Percentiles rank a stretch among this genome's conserved stretches.
Evolutionary conservation across 768 basidiomycete species (phyloP).

Genomic region (Gyrodon lividus): DNA sequence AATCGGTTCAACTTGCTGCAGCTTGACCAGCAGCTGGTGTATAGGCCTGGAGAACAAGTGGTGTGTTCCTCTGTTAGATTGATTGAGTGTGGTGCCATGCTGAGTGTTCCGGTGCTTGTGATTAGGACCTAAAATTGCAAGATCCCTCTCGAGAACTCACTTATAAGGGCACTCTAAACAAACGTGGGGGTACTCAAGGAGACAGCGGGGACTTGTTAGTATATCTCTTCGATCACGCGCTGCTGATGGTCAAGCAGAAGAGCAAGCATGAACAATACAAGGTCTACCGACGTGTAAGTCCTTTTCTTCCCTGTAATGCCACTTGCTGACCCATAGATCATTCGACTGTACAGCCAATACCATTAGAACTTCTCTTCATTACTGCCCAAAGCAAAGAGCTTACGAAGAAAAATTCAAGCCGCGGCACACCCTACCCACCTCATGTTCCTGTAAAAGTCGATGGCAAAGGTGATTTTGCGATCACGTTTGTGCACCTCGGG

Average conservation of each 20-base stretch:
- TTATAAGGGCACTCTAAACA: slow-evolving; percentile 86
- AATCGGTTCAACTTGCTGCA: slow-evolving; percentile 95
- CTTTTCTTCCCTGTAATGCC: not conserved
- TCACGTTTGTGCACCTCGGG: slow-evolving; percentile 93
- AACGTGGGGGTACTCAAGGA: slow-evolving; percentile 66
- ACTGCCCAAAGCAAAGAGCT: slow-evolving; percentile 56
- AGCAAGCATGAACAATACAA: slow-evolving; percentile 90
- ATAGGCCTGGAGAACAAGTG: slow-evolving; percentile 87
- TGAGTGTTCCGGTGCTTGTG: not conserved
- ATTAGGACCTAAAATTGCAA: slow-evolving; percentile 77
- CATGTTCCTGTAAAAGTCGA: slow-evolving; percentile 52
- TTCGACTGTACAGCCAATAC: slow-evolving; percentile 71
- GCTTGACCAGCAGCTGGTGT: slow-evolving; percentile 87
- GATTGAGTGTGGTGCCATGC: not conserved
- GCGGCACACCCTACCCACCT: slow-evolving; percentile 41
- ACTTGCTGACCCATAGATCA: slow-evolving; percentile 4
- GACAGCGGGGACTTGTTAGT: slow-evolving; percentile 90
- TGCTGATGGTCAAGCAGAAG: slow-evolving; percentile 94
- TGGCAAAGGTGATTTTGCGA: slow-evolving; percentile 83
- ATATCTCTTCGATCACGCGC: slow-evolving; percentile 95
- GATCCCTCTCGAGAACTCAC: slow-evolving; percentile 91
- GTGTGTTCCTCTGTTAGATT: slow-evolving; percentile 44
- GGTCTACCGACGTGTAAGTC: slow-evolving; percentile 88
- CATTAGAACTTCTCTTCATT: slow-evolving; percentile 86
- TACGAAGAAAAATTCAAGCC: slow-evolving; percentile 42